Percentiles rank a stretch among this genome's conserved stretches.
Evolutionary conservation across 352 stramenopile species (phyloP).

Genomic region (Pythium aquatile): DNA sequence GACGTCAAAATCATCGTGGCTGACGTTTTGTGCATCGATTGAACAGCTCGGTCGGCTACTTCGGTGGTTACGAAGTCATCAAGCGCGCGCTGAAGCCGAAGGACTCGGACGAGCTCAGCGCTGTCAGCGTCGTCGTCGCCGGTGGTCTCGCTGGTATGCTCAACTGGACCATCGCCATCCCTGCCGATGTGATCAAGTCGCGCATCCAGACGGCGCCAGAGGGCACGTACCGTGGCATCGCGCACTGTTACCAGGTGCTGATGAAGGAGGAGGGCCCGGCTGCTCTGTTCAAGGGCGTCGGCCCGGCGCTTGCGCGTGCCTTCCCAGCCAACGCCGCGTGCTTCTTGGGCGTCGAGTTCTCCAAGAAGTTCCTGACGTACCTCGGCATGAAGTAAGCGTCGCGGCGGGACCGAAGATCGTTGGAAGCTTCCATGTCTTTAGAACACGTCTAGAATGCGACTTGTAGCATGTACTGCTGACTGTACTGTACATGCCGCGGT

Average conservation of each 20-base stretch:
- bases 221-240: slow-evolving; percentile 91
- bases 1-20: neutral
- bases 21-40: slow-evolving; percentile 1
- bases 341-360: slow-evolving; percentile 91
- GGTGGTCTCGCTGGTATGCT: slow-evolving; percentile 93
- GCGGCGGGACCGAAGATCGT: neutral
- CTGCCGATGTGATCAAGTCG: slow-evolving; percentile 96
- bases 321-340: slow-evolving; percentile 97
- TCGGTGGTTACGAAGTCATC: slow-evolving; percentile 92
- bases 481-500: no score
- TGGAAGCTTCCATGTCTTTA: slow-evolving; percentile 1
- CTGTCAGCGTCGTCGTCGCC: slow-evolving; percentile 90
- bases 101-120: slow-evolving; percentile 82
- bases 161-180: slow-evolving; percentile 95
- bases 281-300: slow-evolving; percentile 93
- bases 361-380: slow-evolving; percentile 76
- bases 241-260: slow-evolving; percentile 91
- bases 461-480: neutral
- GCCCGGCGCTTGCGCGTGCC: slow-evolving; percentile 92
- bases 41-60: slow-evolving; percentile 92
- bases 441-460: slow-evolving; percentile 9
- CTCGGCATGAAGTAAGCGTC: slow-evolving; percentile 70
- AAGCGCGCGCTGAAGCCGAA: slow-evolving; percentile 86
- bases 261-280: slow-evolving; percentile 93
- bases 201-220: slow-evolving; percentile 95